Percentiles rank a stretch among this genome's conserved stretches.
phyloP scores from a whole-genome alignment of 768 basidiomycete genomes.

The Boletus bicolor region DNA sequence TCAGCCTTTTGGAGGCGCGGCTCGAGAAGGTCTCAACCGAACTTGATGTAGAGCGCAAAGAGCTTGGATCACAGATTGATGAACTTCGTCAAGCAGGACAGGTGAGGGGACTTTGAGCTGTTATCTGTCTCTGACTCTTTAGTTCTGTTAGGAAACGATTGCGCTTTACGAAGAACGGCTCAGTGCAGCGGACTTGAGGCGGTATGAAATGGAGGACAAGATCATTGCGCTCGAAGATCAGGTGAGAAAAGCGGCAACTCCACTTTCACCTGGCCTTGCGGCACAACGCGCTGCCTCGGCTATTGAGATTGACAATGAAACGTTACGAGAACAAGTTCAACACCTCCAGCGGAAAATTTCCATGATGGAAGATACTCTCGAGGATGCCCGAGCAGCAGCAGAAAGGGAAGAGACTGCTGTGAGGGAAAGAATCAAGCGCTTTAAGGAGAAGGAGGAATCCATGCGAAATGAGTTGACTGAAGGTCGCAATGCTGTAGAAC shows the following conservation, averaged over 20 bases:
- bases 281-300: slow-evolving; percentile 58
- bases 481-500: slow-evolving; percentile 63
- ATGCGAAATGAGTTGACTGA: slow-evolving; percentile 69
- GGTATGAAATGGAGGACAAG: slow-evolving; percentile 75
- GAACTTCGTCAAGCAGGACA: slow-evolving; percentile 87
- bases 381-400: slow-evolving; percentile 65
- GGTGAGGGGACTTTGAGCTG: slow-evolving; percentile 39
- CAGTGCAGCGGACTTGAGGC: slow-evolving; percentile 61
- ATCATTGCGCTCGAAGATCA: slow-evolving; percentile 58
- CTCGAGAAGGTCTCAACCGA: slow-evolving; percentile 45
- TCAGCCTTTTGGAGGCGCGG: slow-evolving; percentile 50
- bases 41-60: slow-evolving; percentile 56
- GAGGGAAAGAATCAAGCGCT: slow-evolving; percentile 59
- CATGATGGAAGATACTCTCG: slow-evolving; percentile 78
- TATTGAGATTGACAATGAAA: slow-evolving; percentile 92
- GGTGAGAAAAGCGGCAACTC: slow-evolving; percentile 29
- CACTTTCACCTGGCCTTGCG: slow-evolving; percentile 34
- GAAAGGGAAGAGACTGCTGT: slow-evolving; percentile 71
- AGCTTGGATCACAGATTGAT: slow-evolving; percentile 72
- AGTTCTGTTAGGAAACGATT: slow-evolving; percentile 72
- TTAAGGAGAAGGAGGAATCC: slow-evolving; percentile 70
- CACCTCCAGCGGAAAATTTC: slow-evolving; percentile 79
- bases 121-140: neutral
- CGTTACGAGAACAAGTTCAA: slow-evolving; percentile 82
- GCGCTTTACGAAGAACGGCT: slow-evolving; percentile 91